phyloP scores from a whole-genome alignment of 1,139 yeast genomes.

The Candida freyschussii region DNA sequence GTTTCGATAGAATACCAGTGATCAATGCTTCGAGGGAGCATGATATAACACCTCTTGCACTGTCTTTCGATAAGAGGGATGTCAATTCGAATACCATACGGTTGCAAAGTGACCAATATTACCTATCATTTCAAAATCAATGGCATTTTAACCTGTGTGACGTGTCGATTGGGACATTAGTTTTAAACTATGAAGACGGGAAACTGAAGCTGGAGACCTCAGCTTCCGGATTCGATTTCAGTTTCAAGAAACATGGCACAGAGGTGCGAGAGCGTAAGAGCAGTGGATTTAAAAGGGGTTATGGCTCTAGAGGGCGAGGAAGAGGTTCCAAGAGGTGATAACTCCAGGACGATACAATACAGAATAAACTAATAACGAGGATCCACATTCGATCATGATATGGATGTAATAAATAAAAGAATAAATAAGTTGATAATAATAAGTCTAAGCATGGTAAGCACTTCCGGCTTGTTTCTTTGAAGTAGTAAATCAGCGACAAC shows the following conservation, averaged over 20 bases:
- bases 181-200: slow-evolving; percentile 12
- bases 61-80: slow-evolving; percentile 28
- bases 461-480: too few relatives aligned
- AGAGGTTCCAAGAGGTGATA: slow-evolving; percentile 6
- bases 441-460: background rate
- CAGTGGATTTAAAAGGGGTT: slow-evolving; percentile 16
- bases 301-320: slow-evolving; percentile 13
- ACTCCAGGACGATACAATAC: slow-evolving; percentile 7
- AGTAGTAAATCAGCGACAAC: slow-evolving; percentile 1
- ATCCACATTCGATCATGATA: too few relatives aligned
- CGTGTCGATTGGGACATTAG: slow-evolving; percentile 10
- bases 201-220: slow-evolving; percentile 14
- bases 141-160: slow-evolving; percentile 81
- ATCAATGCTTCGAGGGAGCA: slow-evolving; percentile 34
- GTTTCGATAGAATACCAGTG: slow-evolving; percentile 63
- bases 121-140: slow-evolving; percentile 60
- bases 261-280: slow-evolving; percentile 18
- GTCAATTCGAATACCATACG: slow-evolving; percentile 27
- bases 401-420: too few relatives aligned
- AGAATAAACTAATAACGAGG: too few relatives aligned
- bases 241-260: slow-evolving; percentile 31
- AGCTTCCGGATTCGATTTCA: slow-evolving; percentile 39
- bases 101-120: slow-evolving; percentile 47
- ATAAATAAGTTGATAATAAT: slow-evolving; percentile 1
- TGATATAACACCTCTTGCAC: slow-evolving; percentile 40